Evolutionary conservation across 352 stramenopile genomes (phyloP).

Genomic region (Peronospora tabacina): DNA sequence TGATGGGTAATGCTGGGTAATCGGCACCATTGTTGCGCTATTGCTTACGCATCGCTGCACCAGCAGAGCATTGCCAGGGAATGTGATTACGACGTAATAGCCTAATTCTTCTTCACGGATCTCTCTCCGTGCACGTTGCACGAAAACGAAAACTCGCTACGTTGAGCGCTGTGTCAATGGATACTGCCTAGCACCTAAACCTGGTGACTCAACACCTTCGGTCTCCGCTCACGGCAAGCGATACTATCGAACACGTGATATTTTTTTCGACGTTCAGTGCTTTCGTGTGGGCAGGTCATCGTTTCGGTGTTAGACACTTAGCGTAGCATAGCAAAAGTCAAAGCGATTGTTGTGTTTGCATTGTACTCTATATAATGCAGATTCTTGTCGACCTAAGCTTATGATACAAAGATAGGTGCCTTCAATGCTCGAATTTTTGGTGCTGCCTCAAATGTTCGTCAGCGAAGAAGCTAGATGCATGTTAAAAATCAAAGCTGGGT

Average conservation of each 20-base stretch:
- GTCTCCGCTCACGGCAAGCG: too few species aligned
- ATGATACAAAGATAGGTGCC: background rate
- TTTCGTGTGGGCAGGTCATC: background rate
- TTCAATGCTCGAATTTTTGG: conserved; percentile 2
- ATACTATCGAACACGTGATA: too few species aligned
- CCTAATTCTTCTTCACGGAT: background rate
- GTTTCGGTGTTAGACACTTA: conserved; percentile 7
- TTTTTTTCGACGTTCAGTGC: too few species aligned
- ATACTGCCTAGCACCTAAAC: too few species aligned
- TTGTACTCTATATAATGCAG: conserved; percentile 2
- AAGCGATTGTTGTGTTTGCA: too few species aligned
- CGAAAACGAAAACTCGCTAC: too few species aligned
- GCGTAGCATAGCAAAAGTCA: background rate
- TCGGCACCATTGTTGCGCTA: conserved; percentile 2
- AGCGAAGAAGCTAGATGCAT: background rate
- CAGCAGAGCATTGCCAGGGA: background rate
- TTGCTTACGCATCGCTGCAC: conserved; percentile 2
- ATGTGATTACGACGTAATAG: background rate
- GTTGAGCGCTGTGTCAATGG: too few species aligned
- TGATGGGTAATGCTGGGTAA: background rate
- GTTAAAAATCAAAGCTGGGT: background rate
- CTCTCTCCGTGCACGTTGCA: background rate
- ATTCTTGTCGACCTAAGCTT: background rate
- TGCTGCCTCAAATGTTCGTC: conserved; percentile 2
- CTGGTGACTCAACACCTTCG: too few species aligned